These are phyloP conservation scores for Hymenoscyphus albidus DNA, from an alignment of 2,329 filamentous ascomycete species.

Conservation along the genomic window DNA sequence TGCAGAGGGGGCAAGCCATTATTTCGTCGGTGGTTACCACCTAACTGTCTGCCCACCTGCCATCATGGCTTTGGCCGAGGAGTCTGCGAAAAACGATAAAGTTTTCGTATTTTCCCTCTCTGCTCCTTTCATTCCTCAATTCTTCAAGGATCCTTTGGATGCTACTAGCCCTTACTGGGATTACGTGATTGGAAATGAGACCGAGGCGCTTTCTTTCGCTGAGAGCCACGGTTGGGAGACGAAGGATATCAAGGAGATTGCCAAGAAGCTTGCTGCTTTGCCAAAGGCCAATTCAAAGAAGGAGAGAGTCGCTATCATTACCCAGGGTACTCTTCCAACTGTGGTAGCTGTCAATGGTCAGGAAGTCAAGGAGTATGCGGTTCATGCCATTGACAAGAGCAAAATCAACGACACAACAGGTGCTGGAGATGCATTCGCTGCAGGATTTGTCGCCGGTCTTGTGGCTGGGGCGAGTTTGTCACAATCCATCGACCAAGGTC, in stretches of 20 bases:
- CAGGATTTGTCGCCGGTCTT: constrained; percentile 86
- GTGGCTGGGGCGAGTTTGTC: constrained; percentile 79
- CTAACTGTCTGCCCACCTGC: constrained; percentile 92
- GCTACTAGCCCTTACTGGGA: constrained; percentile 87
- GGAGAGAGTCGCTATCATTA: constrained; percentile 84
- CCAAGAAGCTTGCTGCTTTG: constrained; percentile 77
- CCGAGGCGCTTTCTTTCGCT: constrained; percentile 84
- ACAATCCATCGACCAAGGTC: constrained; percentile 81
- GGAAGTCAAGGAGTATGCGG: constrained; percentile 67
- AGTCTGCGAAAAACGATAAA: constrained; percentile 89
- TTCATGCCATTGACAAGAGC: constrained; percentile 71
- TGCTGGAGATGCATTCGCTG: constrained; percentile 94
- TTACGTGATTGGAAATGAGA: constrained; percentile 95
- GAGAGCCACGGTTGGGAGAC: constrained; percentile 72
- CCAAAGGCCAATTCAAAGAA: constrained; percentile 89
- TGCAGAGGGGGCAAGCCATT: constrained; percentile 82
- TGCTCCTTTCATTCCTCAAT: constrained; percentile 91
- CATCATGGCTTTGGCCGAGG: constrained; percentile 83
- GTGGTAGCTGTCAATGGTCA: constrained; percentile 74
- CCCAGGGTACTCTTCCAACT: constrained; percentile 89
- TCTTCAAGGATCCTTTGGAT: constrained; percentile 96
- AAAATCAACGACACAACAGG: constrained; percentile 96
- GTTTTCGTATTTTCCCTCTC: constrained; percentile 86
- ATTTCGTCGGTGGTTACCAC: constrained; percentile 95
- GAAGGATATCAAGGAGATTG: constrained; percentile 79